Base-by-base conservation (phyloP, 768 basidiomycete genomes). In the Coprinellus micaceus region DNA sequence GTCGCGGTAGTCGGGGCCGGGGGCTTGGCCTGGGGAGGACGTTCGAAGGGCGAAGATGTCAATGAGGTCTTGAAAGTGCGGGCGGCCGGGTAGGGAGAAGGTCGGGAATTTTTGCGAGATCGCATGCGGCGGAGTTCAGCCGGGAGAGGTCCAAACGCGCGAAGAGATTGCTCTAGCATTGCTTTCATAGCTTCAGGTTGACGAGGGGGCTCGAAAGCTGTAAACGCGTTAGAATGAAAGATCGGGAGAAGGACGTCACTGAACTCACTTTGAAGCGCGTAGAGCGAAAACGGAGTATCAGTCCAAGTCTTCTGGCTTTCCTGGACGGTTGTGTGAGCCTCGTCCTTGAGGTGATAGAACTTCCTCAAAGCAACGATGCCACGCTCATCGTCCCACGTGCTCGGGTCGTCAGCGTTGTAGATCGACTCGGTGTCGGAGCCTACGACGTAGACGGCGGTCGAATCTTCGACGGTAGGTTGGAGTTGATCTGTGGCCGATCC, bases 271-370 rank as follows among this genome's bases (percentile, higher is more conserved):
- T 91, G 89, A 40, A 89, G 25, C 6, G 86, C 85, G 48, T 79
- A 89, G n/a, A 84, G 24, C 0, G 88, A 91, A 61, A 88, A 85
- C 0, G 88, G 81, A 0, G 89, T 92, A 62, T 91, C 89, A 0
- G 61, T 46, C 89, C 88, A 91, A 1, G 68, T 59, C 10, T 75
- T 77, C 67, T 82, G 77, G 63, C 89, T 92, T 65, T 89, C 88
- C 1, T 68, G 71, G 4, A 91, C 84, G 0, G 83, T 82, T 21
- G 75, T 79, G 36, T 87, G 76, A 4, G 80, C 89, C 68, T 91
- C 89, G 49, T 85, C 81, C 37, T 80, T 76, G 21, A 91, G 76
- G 2, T 85, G 84, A 61, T 84, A 88, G 58, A 84, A 91, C 59
- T 76, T 82, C 58, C 88, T 76, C 41, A 91, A 65, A 0, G 83